Evolutionary conservation across 2,329 filamentous ascomycete genomes (phyloP).

Genomic region (Beauveria sp.): DNA sequence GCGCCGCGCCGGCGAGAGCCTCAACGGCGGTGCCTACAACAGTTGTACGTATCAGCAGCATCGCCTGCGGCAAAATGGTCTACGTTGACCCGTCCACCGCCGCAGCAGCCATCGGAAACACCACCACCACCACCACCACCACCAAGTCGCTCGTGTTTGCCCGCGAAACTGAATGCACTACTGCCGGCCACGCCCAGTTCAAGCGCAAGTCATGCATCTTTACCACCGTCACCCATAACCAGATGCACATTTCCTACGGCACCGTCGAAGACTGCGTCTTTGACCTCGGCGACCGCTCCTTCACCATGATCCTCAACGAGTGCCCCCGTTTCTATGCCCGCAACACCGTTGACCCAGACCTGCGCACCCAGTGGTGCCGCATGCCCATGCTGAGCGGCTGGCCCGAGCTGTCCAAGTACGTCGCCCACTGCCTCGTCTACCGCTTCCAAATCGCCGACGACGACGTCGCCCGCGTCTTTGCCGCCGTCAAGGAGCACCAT

Average conservation of each 20-base stretch:
- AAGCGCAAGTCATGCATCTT: conserved; percentile 34
- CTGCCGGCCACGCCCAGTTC: conserved; percentile 32
- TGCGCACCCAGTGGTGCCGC: conserved; percentile 20
- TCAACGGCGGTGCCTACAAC: conserved; percentile 1
- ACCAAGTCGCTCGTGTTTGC: conserved; percentile 32
- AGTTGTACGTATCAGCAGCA: conserved; percentile 8
- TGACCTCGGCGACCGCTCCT: conserved; percentile 25
- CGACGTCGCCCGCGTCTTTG: conserved; percentile 20
- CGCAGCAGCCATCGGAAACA: too few relatives aligned
- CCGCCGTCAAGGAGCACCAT: conserved; percentile 15
- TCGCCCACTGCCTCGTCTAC: conserved; percentile 39
- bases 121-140: neutral
- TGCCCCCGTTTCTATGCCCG: conserved; percentile 41
- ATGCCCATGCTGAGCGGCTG: conserved; percentile 20
- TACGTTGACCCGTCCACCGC: conserved; percentile 16
- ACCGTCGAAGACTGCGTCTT: conserved; percentile 39
- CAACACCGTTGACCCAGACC: conserved; percentile 5
- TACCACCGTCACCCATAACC: conserved; percentile 18
- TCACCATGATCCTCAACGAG: conserved; percentile 44
- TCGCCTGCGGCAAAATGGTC: conserved; percentile 42
- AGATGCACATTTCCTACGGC: conserved; percentile 42
- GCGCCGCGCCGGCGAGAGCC: neutral
- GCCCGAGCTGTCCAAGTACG: conserved; percentile 24
- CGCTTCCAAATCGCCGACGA: conserved; percentile 22
- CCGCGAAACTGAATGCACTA: conserved; percentile 30